Evolutionary conservation across 2,329 filamentous ascomycete species (phyloP), one percentile per base, ranked within the genome.

Genomic region (Hypoxylon sp.): DNA sequence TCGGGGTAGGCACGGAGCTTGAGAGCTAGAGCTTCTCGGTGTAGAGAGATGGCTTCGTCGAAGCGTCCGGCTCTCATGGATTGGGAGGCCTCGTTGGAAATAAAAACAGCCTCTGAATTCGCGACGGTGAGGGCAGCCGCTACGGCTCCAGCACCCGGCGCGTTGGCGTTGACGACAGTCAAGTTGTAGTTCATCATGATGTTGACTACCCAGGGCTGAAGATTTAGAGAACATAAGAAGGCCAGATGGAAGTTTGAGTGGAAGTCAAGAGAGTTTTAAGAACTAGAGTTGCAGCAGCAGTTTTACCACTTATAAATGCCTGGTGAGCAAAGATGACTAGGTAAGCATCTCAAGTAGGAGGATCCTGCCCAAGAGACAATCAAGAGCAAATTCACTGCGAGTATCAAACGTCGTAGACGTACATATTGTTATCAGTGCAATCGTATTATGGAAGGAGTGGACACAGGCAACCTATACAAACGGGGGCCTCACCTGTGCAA

Each of bases 1-100:
- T 69, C 62, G 25, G 65, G 50, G 23, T 50, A 67, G 13, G 46
- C 46, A 1, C n/a, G 49, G 4, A 69, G 63, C 45, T 72, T 72
- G 5, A 69, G 46, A 4, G 25, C 61, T 14, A 73, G 38, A 1
- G 68, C 65, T 13, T 65, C 11, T 7, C 23, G 50, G 48, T 72
- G 59, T 2, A 72, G 62, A 4, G 17, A 3, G 32, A 65, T 63
- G 4, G 71, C 32, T 10, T 70, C 60, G 30, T 67, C 61, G 19
- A 53, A 30, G n/a, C 19, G 48, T 4, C 53, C 63, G 2, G 21
- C 17, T 10, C 19, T 5, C n/a, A 48, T 5, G 10, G 63, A 48
- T 2, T n/a, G 17, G 0, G 1, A 14, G 50, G 48, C 63, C 2
- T 14, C 21, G 58, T 66, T 66, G 21, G 63, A 66, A 17, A 53